Evolutionary conservation across 2,329 filamentous ascomycete species (phyloP), one percentile per base, ranked within the genome.

Genomic region (Dothideomycetes sp.): DNA sequence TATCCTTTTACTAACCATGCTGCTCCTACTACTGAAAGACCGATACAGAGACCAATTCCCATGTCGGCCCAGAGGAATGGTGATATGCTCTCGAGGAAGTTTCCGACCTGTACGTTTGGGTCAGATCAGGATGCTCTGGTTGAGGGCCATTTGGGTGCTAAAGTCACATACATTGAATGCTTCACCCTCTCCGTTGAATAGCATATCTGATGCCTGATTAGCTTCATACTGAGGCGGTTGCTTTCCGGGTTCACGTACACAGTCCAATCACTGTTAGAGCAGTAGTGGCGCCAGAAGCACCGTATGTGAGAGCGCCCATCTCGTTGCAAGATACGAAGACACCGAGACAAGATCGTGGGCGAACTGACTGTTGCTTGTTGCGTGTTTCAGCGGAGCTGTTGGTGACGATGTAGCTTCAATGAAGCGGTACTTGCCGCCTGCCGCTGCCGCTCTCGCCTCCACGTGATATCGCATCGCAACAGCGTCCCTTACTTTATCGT

Each of bases 101-200:
- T 80, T 62, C 93, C 93, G 63, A 96, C 75, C 82, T 87, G 60
- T 49, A 22, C 4, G 4, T 19, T 18, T n/a, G 31, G 24, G 41
- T 40, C 31, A 43, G 24, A 36, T 19, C 15, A 10, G 10, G 15
- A n/a, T 19, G 3, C 12, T n/a, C n/a, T n/a, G n/a, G n/a, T n/a
- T n/a, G n/a, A 5, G 14, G 5, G 7, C 15, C 11, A 19, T n/a
- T 19, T 17, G n/a, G 8, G 10, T 34, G 4, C 4, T 14, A 12
- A 12, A 12, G 30, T 14, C 17, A n/a, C 77, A 46, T 75, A 87
- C 85, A 68, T 98, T 94, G 69, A 98, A 98, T 44, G 81, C 72
- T 73, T 98, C 89, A 59, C 93, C 91, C 62, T 84, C 87, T 58
- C 86, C 87, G 57, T 91, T 93, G 61, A 98, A 95, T 61, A 98